Base-by-base conservation (phyloP, 805 yeast genomes). In the Kuraishia cidri region DNA sequence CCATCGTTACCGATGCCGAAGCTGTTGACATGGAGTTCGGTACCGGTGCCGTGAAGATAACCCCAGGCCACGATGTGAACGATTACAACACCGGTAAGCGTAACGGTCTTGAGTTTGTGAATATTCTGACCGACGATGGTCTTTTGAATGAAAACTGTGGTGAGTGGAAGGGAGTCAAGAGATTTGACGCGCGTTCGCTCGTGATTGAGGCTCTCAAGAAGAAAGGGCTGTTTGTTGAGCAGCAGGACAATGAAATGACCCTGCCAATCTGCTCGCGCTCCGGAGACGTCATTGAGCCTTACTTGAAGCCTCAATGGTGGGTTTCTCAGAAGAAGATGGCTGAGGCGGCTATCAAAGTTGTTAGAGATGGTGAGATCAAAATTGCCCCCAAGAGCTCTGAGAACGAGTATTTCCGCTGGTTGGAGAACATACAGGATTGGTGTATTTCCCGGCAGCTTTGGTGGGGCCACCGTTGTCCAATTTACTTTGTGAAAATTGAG, bases 281-380 rank as follows among this genome's bases (percentile, higher is more conserved):
- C 19, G 97, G 97, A 45, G 98, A 92, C 62, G 68, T 92, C 42
- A 88, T 92, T 50, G 98, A 92, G 67, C 98, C 98, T 34, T 67
- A 85, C 52, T 70, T 92, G 64, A 92, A 92, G 66, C 98, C 98
- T 40, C 98, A 92, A 67, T 92, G 98, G 98, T 92, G 97, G 97
- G 97, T 92, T 44, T 65, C 84, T 39, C 96, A 88, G 64, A 70
- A 69, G 48, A 83, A 78, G 36, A 83, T 86, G 83, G 98, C 97
- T 33, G 66, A 69, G 43, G 86, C 72, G 38, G 96, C 95, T 36
- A 77, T 88, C 46, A 68, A 75, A 34, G 97, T 86, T 34, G 96
- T 90, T 38, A 75, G 73, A 58, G 66, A 69, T 24, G 97, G 97
- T 43, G 75, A 76, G 33, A 72, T 90, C 48, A 73, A 75, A 35